Conservation (phyloP, 2,329 filamentous ascomycete genomes). For the Apiospora marii region DNA sequence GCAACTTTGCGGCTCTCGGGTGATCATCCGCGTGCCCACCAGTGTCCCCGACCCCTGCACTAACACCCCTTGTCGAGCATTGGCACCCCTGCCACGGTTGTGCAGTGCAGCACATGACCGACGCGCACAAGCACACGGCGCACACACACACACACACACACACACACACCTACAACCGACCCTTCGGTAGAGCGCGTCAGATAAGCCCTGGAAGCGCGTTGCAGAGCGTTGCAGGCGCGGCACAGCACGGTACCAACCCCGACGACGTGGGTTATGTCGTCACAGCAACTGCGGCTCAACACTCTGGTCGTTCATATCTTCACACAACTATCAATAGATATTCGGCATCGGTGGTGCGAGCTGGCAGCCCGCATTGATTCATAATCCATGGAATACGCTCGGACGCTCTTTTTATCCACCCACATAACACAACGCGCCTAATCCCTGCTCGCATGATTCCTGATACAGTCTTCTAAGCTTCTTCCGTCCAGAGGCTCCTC, state of each 20-base stretch:
- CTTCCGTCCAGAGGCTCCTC: slow-evolving; percentile 18
- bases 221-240: neutral
- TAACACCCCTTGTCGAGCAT: slow-evolving; percentile 2
- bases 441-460: slow-evolving; percentile 22
- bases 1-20: slow-evolving; percentile 9
- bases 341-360: neutral
- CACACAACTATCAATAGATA: neutral
- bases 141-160: neutral
- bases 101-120: neutral
- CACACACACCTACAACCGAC: neutral
- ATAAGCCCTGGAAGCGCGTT: neutral
- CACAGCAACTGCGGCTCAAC: slow-evolving; percentile 2
- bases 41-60: slow-evolving; percentile 12
- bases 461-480: slow-evolving; percentile 22
- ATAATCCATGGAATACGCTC: neutral
- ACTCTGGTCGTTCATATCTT: neutral
- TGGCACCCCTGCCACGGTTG: slow-evolving; percentile 8
- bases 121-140: neutral
- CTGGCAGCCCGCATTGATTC: neutral
- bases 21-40: slow-evolving; percentile 19
- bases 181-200: neutral
- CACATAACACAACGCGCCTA: slow-evolving; percentile 11
- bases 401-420: slow-evolving; percentile 2
- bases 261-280: neutral
- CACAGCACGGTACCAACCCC: neutral